These are phyloP conservation scores for Penicillium sp. DNA, from an alignment of 2,329 filamentous ascomycete genomes.

Conservation along the genomic window DNA sequence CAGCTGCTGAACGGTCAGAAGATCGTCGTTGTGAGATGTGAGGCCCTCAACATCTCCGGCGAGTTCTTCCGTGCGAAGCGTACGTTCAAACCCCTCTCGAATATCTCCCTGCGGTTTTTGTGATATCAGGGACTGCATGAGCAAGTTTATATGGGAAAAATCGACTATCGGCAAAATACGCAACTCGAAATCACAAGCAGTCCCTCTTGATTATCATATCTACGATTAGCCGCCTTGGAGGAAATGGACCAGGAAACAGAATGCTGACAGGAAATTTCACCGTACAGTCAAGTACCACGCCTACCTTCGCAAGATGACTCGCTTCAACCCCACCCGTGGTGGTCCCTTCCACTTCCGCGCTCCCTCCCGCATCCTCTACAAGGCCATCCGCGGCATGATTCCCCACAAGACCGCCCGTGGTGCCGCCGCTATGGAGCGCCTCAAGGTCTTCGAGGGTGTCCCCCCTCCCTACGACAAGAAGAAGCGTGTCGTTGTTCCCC, in stretches of 20 bases:
- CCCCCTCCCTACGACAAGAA: conserved; percentile 99
- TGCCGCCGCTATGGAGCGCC: conserved; percentile 91
- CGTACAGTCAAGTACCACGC: conserved; percentile 97
- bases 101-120: conserved; percentile 14
- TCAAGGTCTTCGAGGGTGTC: conserved; percentile 99
- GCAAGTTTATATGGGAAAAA: conserved; percentile 7
- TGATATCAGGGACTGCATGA: conserved; percentile 4
- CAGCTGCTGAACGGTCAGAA: conserved; percentile 98
- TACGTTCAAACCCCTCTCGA: conserved; percentile 60
- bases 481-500: conserved; percentile 99
- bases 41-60: conserved; percentile 99
- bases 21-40: conserved; percentile 97
- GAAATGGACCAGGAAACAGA: conserved; percentile 12
- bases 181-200: conserved; percentile 3
- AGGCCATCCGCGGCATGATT: conserved; percentile 99
- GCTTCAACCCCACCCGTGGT: conserved; percentile 98
- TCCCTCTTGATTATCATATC: not conserved
- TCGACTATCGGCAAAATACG: not conserved
- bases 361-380: conserved; percentile 99
- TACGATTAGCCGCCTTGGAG: not conserved
- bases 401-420: conserved; percentile 99
- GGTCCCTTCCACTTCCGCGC: conserved; percentile 99
- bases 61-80: conserved; percentile 99
- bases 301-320: conserved; percentile 99
- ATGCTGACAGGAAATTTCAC: conserved; percentile 46